Conservation (phyloP, 2,329 filamentous ascomycete genomes). For the Hansfordia pulvinata region DNA sequence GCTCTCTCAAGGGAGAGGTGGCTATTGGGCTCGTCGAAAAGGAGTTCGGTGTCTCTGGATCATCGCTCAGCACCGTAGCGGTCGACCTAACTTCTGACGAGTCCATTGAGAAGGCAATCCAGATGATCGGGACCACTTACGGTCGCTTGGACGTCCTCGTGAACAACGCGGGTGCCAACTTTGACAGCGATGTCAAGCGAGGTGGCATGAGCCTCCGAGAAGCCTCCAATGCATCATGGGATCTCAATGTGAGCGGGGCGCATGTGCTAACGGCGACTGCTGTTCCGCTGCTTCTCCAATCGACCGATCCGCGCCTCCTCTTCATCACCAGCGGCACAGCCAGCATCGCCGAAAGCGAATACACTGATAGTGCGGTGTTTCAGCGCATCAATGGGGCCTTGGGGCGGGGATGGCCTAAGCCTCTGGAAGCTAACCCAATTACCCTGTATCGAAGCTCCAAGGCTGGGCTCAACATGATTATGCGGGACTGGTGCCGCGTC, state of each 20-base stretch:
- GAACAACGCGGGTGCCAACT: neutral
- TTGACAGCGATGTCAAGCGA: slow-evolving; percentile 10
- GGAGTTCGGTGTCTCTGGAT: slow-evolving; percentile 2
- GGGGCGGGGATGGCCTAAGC: slow-evolving; percentile 27
- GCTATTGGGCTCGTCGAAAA: slow-evolving; percentile 13
- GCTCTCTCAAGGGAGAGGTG: neutral
- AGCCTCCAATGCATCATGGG: slow-evolving; percentile 23
- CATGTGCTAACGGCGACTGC: slow-evolving; percentile 20
- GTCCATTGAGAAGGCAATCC: slow-evolving; percentile 9
- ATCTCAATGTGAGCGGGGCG: slow-evolving; percentile 27
- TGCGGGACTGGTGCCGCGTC: slow-evolving; percentile 26
- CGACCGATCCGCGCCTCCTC: slow-evolving; percentile 26
- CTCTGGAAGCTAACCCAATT: slow-evolving; percentile 1
- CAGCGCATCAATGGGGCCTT: slow-evolving; percentile 8
- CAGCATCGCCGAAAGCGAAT: slow-evolving; percentile 15
- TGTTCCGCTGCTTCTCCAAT: slow-evolving; percentile 27
- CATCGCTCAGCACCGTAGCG: slow-evolving; percentile 5
- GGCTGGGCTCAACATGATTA: slow-evolving; percentile 33
- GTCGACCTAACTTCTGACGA: slow-evolving; percentile 12
- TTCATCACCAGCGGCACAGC: slow-evolving; percentile 31
- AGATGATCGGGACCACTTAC: slow-evolving; percentile 6
- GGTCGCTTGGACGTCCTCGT: slow-evolving; percentile 12
- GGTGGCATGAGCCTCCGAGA: slow-evolving; percentile 19
- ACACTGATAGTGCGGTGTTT: slow-evolving; percentile 5
- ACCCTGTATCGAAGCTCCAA: slow-evolving; percentile 24